Conservation (phyloP, 164 flowering plant species). For the Platanus orientalis region DNA sequence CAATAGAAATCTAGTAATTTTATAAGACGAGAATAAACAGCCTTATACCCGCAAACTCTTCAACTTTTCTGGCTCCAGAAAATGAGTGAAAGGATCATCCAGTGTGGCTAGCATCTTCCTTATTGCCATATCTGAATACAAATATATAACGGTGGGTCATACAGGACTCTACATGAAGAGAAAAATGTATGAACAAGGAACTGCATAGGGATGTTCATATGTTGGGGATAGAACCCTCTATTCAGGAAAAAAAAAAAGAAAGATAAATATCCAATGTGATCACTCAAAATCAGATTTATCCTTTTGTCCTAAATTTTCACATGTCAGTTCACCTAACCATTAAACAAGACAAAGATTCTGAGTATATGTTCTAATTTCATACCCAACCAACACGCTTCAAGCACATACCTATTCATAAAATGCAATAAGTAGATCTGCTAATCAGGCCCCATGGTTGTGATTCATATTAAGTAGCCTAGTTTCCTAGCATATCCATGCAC, state of each 20-base stretch:
- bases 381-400: neutral
- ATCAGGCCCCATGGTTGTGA: no score
- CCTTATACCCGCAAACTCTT: conserved; percentile 74
- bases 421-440: no score
- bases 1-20: no score
- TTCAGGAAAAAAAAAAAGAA: no score
- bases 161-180: conserved; percentile 1
- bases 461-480: no score
- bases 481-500: no score
- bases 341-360: neutral
- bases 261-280: no score
- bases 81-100: conserved; percentile 93
- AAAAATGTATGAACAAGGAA: neutral
- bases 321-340: neutral
- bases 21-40: conserved; percentile 20
- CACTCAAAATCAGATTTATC: neutral
- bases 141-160: conserved; percentile 9
- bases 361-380: no score
- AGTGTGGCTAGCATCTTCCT: conserved; percentile 92
- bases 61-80: conserved; percentile 89
- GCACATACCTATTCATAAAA: neutral
- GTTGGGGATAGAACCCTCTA: neutral
- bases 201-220: neutral
- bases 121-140: conserved; percentile 69
- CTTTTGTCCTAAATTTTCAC: no score